phyloP scores from a whole-genome alignment of 495 filamentous ascomycete species.

The Daldinia concentrica region DNA sequence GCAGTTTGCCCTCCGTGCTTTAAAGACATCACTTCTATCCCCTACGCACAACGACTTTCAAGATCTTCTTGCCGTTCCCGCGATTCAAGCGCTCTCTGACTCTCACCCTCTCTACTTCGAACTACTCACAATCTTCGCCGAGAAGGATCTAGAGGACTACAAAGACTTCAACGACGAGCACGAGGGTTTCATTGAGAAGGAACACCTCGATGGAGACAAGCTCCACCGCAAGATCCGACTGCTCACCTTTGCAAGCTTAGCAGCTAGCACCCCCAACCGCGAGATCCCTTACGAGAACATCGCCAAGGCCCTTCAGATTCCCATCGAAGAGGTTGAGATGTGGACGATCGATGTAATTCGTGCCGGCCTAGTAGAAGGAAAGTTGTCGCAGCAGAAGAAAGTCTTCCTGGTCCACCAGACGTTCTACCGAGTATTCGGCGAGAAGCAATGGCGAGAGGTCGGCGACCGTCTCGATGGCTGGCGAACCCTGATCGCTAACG shows the following conservation, averaged over 20 bases:
- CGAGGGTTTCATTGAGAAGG: constrained; percentile 79
- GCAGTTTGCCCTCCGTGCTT: constrained; percentile 81
- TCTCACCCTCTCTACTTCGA: constrained; percentile 85
- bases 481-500: constrained; percentile 77
- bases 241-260: constrained; percentile 88
- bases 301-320: constrained; percentile 80
- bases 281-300: constrained; percentile 88
- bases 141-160: constrained; percentile 92
- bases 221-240: constrained; percentile 92
- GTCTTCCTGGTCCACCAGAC: constrained; percentile 94
- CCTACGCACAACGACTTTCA: constrained; percentile 91
- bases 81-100: constrained; percentile 83
- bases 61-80: constrained; percentile 85
- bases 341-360: constrained; percentile 99
- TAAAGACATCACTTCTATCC: constrained; percentile 81
- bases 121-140: constrained; percentile 92
- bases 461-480: constrained; percentile 88
- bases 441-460: constrained; percentile 98
- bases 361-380: constrained; percentile 91
- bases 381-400: constrained; percentile 87
- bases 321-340: constrained; percentile 85
- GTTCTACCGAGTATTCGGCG: constrained; percentile 93
- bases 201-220: constrained; percentile 67
- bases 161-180: constrained; percentile 89
- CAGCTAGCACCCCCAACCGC: constrained; percentile 80